A percentile compares a stretch with the other conserved stretches of the same genome.
Conservation (phyloP, 2,329 filamentous ascomycete species). For the Ceratocystis albifundus region DNA sequence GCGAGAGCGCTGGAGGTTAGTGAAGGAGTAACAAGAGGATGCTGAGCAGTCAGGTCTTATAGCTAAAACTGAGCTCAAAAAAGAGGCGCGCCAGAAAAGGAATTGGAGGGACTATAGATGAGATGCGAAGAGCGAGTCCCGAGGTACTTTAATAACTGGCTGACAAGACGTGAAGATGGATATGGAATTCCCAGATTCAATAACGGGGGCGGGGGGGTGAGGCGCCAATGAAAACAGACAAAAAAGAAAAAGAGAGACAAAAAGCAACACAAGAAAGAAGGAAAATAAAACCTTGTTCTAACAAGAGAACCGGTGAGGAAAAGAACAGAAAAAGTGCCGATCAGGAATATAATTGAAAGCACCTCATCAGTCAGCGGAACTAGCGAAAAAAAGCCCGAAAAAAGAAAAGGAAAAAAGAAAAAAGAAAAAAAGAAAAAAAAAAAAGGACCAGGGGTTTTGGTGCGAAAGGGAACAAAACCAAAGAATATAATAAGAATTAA, state of each 20-base stretch:
- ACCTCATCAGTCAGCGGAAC: too few relatives aligned
- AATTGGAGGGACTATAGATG: not conserved
- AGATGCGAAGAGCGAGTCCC: not conserved
- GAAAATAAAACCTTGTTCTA: constrained; percentile 7
- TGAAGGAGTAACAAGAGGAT: not conserved
- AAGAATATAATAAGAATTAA: not conserved
- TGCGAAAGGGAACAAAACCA: not conserved
- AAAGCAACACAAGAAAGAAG: not conserved
- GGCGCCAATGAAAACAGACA: not conserved
- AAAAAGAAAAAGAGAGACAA: not conserved
- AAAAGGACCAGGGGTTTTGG: not conserved
- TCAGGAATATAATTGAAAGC: not conserved
- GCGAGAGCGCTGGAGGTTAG: not conserved
- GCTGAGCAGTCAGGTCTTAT: not conserved
- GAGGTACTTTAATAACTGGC: not conserved
- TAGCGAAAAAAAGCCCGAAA: too few relatives aligned
- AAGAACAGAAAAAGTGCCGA: constrained; percentile 2
- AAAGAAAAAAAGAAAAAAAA: too few relatives aligned
- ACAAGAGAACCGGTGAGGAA: constrained; percentile 1
- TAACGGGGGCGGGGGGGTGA: too few relatives aligned
- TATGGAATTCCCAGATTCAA: constrained; percentile 4
- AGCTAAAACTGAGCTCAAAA: constrained; percentile 8
- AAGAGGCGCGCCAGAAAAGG: constrained; percentile 3
- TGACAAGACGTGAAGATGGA: not conserved
- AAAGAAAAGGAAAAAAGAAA: too few relatives aligned